Conservation (phyloP, 2,329 filamentous ascomycete species). For the Curvularia sp. region DNA sequence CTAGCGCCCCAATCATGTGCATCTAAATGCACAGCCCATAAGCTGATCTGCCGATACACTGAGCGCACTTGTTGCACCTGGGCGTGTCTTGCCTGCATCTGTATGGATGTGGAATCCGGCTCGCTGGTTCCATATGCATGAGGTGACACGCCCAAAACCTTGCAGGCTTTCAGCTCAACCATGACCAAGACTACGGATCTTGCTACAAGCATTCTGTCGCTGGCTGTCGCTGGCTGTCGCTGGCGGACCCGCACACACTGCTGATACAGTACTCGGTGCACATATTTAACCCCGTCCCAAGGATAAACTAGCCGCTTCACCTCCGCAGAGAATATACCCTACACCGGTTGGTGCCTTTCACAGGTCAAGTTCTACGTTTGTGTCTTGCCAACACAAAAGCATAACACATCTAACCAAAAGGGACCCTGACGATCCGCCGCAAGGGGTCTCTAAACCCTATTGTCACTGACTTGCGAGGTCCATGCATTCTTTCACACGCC, state of each 20-base stretch:
- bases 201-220: background rate
- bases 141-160: background rate
- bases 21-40: background rate
- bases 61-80: background rate
- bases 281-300: background rate
- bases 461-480: conserved; percentile 1
- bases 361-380: background rate
- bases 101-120: background rate
- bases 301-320: conserved; percentile 5
- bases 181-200: background rate
- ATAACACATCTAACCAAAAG: background rate
- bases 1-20: background rate
- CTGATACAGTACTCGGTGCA: background rate
- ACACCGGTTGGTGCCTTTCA: background rate
- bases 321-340: too few relatives aligned
- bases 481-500: conserved; percentile 13
- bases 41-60: background rate
- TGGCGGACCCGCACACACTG: background rate
- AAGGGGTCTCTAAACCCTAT: conserved; percentile 8
- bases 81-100: background rate
- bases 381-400: background rate
- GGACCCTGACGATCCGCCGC: conserved; percentile 1
- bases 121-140: background rate
- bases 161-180: background rate
- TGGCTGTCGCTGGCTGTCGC: background rate